These are phyloP conservation scores for Rosa rugosa DNA, from an alignment of 306 rosid species.

Conservation along the genomic window DNA sequence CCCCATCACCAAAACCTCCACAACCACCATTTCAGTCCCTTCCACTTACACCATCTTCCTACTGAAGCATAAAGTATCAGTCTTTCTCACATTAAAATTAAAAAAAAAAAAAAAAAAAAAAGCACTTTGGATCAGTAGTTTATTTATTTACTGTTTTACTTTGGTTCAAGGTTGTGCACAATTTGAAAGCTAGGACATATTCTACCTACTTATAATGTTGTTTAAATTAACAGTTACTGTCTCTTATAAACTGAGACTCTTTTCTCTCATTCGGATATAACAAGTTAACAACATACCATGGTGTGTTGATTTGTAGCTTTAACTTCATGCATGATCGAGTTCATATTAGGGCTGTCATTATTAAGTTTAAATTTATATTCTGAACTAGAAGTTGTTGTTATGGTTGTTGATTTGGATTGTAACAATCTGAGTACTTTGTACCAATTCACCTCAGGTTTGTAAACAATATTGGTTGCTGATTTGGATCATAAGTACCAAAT, in stretches of 20 bases:
- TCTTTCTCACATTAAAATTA: background rate
- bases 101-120: too few relatives aligned
- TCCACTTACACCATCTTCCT: slow-evolving; percentile 47
- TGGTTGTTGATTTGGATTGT: background rate
- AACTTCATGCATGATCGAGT: background rate
- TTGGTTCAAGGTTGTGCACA: background rate
- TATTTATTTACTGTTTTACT: background rate
- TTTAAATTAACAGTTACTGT: background rate
- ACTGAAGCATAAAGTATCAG: slow-evolving; percentile 26
- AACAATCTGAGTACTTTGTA: background rate
- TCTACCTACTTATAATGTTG: background rate
- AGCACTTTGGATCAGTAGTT: background rate
- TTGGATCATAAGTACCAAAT: too few relatives aligned
- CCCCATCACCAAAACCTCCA: slow-evolving; percentile 31
- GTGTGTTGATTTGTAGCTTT: background rate
- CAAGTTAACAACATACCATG: background rate
- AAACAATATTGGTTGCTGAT: background rate
- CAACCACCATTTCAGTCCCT: slow-evolving; percentile 42
- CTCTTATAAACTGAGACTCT: background rate
- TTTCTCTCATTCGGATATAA: background rate
- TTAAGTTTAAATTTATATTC: background rate
- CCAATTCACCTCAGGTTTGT: background rate
- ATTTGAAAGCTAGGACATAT: background rate
- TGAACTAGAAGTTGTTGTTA: background rate
- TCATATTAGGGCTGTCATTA: background rate